Base-by-base conservation (phyloP, 768 basidiomycete genomes). In the Leucosporidium yakuticum region DNA sequence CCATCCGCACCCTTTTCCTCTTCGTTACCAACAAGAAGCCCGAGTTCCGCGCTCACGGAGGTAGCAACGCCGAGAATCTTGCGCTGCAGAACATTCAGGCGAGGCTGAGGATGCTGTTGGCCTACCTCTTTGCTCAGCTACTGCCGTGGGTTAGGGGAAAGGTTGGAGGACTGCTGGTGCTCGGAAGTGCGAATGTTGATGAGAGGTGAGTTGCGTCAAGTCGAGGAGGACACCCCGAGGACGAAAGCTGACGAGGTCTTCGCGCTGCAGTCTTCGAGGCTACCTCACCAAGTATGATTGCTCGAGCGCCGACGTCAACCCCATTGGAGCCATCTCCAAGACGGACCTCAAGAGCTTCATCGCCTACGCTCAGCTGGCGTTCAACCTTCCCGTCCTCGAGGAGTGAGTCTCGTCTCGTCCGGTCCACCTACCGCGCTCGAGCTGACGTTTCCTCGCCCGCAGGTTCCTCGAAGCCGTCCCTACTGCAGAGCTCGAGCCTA, bases 41-140 rank as follows among this genome's bases (percentile, higher is more conserved):
- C 5, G 85, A 83, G 63, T 99, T 92, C 80, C 85, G 87, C 60
- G 87, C 85, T 2, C 89, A 96, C 68, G 96, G 96, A 4, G 96
- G 96, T 0, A 82, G 85, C 9, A 79, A 80, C 25, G 89, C 90
- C 20, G 96, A 98, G 82, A 99, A 98, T 78, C 81, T 98, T 29
- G 96, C 96, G 7, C 80, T 98, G 78, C 96, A 99, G 79, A 99
- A 99, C 76, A 98, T 99, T 50, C 95, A 97, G 87, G 96, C 96
- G 19, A 83, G 95, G 59, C 77, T 98, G 61, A 83, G 96, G 12
- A 99, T 99, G 96, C 89, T 99, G 4, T 79, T 98, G 23, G 84
- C 84, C 90, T 68, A 86, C 94, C 51, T 91, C 88, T 4, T 84
- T 87, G 21, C 83, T 91, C 60, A 95, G 91, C 78, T 95, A 90